Evolutionary conservation across 176 grass and related monocot genomes (phyloP).

Genomic region (Aegilops umbellulata): DNA sequence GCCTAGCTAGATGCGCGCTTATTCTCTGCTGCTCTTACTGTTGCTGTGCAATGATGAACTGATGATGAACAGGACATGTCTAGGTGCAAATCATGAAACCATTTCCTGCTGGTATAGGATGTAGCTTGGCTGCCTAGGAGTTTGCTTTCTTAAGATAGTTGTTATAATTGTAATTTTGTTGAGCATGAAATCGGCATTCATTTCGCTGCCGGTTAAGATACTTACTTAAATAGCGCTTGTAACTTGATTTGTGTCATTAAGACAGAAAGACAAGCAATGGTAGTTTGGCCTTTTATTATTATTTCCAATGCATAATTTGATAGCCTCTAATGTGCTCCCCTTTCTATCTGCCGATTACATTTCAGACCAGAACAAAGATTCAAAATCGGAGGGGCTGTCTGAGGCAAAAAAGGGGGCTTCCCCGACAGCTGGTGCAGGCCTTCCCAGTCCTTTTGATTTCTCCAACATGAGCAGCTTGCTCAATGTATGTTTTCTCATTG

Average conservation of each 20-base stretch:
- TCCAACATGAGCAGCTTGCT: constrained; percentile 68
- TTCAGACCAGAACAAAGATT: constrained; percentile 57
- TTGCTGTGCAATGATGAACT: background rate
- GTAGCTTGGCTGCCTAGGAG: background rate
- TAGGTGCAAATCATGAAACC: background rate
- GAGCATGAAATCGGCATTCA: background rate
- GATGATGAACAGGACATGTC: background rate
- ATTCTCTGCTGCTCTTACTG: background rate
- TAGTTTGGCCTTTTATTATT: background rate
- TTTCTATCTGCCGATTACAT: background rate
- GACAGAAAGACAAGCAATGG: background rate
- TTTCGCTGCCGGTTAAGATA: background rate
- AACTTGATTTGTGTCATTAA: background rate
- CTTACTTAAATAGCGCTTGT: background rate
- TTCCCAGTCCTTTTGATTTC: constrained; percentile 76
- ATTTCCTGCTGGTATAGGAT: background rate
- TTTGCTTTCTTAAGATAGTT: background rate
- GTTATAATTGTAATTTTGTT: background rate
- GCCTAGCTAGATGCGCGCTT: background rate
- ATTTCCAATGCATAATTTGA: background rate
- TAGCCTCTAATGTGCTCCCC: background rate
- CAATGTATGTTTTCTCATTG: constrained; percentile 47
- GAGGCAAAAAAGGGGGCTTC: constrained; percentile 11
- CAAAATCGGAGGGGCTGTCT: constrained; percentile 53
- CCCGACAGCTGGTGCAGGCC: constrained; percentile 21